Conservation (phyloP, 2,329 filamentous ascomycete genomes). For the Colletotrichum spinosum region DNA sequence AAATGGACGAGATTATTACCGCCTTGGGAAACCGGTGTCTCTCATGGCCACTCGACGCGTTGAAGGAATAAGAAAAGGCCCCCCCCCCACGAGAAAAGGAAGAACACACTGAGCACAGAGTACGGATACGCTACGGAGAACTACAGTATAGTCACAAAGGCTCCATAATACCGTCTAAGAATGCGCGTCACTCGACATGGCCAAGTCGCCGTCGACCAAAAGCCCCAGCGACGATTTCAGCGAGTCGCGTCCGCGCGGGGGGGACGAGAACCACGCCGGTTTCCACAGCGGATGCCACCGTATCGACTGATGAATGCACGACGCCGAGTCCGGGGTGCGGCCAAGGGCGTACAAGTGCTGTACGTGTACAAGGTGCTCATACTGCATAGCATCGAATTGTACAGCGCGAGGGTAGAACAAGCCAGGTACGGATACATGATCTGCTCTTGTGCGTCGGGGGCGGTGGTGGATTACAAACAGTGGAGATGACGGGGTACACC, state of each 20-base stretch:
- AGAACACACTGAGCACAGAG: no score
- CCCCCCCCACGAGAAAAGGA: no score
- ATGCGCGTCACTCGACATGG: slow-evolving; percentile 9
- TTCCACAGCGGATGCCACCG: slow-evolving; percentile 30
- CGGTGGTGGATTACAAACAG: slow-evolving; percentile 34
- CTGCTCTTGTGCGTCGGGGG: slow-evolving; percentile 7
- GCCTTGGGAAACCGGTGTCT: not conserved
- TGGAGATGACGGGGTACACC: slow-evolving; percentile 28
- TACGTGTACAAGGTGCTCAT: no score
- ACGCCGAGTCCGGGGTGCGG: slow-evolving; percentile 2
- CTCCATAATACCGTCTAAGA: not conserved
- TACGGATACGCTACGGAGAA: no score
- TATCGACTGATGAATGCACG: slow-evolving; percentile 30
- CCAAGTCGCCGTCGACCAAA: not conserved
- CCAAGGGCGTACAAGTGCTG: no score
- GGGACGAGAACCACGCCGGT: slow-evolving; percentile 18
- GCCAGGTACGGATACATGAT: slow-evolving; percentile 19
- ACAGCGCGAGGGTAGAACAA: not conserved
- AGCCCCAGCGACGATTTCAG: slow-evolving; percentile 26
- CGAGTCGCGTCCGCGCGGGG: slow-evolving; percentile 16
- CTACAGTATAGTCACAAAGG: no score
- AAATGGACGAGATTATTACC: not conserved
- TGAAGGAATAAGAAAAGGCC: not conserved
- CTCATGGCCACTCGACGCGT: not conserved
- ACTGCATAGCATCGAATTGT: no score